phyloP scores from a whole-genome alignment of 139 green algal genomes.

The Chlamydomonas eustigma region DNA sequence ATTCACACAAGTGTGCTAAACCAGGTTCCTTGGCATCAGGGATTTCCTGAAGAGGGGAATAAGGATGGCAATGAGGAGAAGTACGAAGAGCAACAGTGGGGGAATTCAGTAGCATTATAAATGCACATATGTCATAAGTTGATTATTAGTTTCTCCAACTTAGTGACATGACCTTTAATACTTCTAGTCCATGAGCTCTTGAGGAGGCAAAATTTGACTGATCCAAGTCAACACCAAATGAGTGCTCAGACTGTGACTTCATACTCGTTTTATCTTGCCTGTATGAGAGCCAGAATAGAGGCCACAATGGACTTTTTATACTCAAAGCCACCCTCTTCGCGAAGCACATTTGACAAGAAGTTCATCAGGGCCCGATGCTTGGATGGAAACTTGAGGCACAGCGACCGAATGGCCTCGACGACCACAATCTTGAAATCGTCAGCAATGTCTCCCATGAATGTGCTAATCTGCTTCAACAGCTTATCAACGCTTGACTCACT shows the following conservation, averaged over 20 bases:
- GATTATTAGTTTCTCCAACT: no score
- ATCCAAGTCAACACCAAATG: no score
- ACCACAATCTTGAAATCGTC: constrained; percentile 99
- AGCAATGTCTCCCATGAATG: constrained; percentile 97
- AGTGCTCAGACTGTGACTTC: no score
- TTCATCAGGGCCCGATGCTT: constrained; percentile 96
- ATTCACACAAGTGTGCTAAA: constrained; percentile 95
- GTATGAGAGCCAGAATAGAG: constrained; percentile 89
- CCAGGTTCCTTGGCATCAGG: constrained; percentile 96
- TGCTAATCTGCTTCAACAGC: constrained; percentile 97
- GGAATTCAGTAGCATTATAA: no score
- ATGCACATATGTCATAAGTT: no score
- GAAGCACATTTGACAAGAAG: constrained; percentile 84
- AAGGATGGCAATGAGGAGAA: no score
- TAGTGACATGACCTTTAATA: no score
- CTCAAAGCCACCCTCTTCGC: constrained; percentile 90
- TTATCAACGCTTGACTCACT: constrained; percentile 94
- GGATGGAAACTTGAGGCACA: constrained; percentile 97
- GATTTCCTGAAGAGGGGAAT: constrained; percentile 85
- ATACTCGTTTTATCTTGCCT: no score
- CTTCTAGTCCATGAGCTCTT: no score
- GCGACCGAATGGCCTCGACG: constrained; percentile 89
- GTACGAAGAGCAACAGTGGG: no score
- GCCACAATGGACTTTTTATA: constrained; percentile 98
- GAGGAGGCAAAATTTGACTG: no score